Percentiles rank a stretch among this genome's conserved stretches.
phyloP scores from a whole-genome alignment of 164 flowering plant species.

The Aristolochia contorta region DNA sequence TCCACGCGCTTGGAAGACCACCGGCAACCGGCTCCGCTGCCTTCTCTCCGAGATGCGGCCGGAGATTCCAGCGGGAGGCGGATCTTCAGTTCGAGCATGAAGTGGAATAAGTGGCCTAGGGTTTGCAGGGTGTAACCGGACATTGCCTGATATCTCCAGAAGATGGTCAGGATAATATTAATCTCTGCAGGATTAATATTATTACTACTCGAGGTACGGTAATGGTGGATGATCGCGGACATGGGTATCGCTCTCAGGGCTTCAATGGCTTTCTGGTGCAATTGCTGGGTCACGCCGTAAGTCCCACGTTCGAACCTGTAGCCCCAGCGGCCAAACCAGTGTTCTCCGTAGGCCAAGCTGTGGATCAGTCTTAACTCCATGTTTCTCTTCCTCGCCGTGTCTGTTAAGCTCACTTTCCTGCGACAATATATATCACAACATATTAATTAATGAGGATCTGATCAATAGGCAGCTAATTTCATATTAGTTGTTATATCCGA shows the following conservation, averaged over 20 bases:
- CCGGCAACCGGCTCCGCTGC: conserved; percentile 40
- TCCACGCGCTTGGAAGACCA: conserved; percentile 91
- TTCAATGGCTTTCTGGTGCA: conserved; percentile 62
- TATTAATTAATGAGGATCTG: too few species aligned
- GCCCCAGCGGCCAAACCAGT: conserved; percentile 95
- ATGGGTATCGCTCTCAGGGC: conserved; percentile 51
- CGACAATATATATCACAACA: neutral
- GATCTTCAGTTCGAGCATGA: conserved; percentile 58
- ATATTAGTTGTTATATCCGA: too few species aligned
- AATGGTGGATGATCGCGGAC: conserved; percentile 23
- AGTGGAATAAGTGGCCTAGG: conserved; percentile 52
- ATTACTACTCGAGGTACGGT: conserved; percentile 1
- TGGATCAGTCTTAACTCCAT: conserved; percentile 81
- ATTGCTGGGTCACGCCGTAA: conserved; percentile 49
- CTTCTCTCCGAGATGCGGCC: neutral
- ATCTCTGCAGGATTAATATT: too few species aligned
- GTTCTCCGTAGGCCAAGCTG: conserved; percentile 54
- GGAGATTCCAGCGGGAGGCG: conserved; percentile 37
- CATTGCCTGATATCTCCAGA: conserved; percentile 50
- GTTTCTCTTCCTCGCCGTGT: conserved; percentile 53
- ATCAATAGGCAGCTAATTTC: too few species aligned
- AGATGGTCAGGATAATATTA: conserved; percentile 30
- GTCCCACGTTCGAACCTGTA: conserved; percentile 71
- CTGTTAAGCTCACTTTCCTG: conserved; percentile 77
- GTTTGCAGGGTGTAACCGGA: conserved; percentile 47